Conservation (phyloP, 2,329 filamentous ascomycete species). For the Dendrostoma leiphaemia region DNA sequence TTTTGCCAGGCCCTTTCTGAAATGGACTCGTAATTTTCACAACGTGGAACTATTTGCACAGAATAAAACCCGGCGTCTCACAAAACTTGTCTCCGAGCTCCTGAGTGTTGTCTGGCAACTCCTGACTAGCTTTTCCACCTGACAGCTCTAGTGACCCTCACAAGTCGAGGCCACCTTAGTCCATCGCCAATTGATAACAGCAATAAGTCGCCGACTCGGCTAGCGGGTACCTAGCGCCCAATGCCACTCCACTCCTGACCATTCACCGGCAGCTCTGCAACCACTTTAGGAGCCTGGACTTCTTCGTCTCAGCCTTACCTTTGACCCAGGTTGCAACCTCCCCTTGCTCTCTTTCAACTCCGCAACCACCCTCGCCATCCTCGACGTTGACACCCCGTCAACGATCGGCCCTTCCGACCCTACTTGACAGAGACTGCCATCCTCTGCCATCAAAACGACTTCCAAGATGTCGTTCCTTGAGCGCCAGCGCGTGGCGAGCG, state of each 20-base stretch:
- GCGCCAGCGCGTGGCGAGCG: slow-evolving; percentile 61
- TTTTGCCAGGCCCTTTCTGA: no score
- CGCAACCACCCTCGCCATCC: neutral
- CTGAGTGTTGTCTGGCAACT: no score
- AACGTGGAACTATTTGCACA: no score
- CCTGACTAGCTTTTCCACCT: no score
- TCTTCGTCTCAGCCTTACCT: slow-evolving; percentile 16
- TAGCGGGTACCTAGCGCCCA: slow-evolving; percentile 1
- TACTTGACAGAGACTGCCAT: neutral
- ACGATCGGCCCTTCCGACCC: neutral
- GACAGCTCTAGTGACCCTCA: no score
- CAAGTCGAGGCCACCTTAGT: neutral
- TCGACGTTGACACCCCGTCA: slow-evolving; percentile 10
- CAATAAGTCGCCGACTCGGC: neutral
- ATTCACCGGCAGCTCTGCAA: neutral
- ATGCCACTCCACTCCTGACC: slow-evolving; percentile 1
- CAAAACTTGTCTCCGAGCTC: no score
- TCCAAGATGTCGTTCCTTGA: slow-evolving; percentile 61
- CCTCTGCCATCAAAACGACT: slow-evolving; percentile 7
- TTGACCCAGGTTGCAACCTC: neutral
- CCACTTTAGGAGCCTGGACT: slow-evolving; percentile 7
- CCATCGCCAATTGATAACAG: neutral
- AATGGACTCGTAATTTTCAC: no score
- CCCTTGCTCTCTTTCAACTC: neutral
- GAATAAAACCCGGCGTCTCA: no score